These are phyloP conservation scores for Hymenoscyphus salicellus DNA, from an alignment of 2,329 filamentous ascomycete genomes.

Conservation along the genomic window DNA sequence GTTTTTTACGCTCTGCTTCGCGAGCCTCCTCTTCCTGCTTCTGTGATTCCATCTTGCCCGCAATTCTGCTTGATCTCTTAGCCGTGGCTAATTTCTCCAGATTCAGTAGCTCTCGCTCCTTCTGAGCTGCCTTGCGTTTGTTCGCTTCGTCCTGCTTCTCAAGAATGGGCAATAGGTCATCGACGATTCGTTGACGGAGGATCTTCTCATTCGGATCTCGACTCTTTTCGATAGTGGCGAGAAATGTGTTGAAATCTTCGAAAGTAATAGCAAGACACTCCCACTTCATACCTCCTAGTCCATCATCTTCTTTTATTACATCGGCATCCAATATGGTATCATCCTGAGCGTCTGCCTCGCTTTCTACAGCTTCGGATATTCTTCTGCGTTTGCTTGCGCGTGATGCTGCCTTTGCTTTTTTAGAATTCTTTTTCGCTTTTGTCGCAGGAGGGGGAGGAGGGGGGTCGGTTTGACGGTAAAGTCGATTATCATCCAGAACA, in stretches of 20 bases:
- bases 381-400: constrained; percentile 73
- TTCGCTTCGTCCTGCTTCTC: constrained; percentile 73
- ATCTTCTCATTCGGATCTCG: constrained; percentile 83
- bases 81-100: constrained; percentile 87
- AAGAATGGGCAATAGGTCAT: constrained; percentile 79
- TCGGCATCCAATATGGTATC: constrained; percentile 42
- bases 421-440: constrained; percentile 64
- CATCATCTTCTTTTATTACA: constrained; percentile 52
- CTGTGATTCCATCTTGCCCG: constrained; percentile 75
- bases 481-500: constrained; percentile 86
- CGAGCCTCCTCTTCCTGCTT: constrained; percentile 67
- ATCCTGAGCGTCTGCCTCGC: constrained; percentile 40
- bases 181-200: constrained; percentile 66
- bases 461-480: constrained; percentile 84
- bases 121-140: constrained; percentile 64
- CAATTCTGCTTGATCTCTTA: constrained; percentile 88
- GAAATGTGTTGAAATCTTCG: constrained; percentile 69
- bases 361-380: constrained; percentile 45
- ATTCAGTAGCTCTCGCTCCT: constrained; percentile 76
- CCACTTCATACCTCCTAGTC: constrained; percentile 77
- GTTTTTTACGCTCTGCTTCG: constrained; percentile 66
- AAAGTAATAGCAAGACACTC: constrained; percentile 84
- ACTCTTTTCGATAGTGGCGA: constrained; percentile 69
- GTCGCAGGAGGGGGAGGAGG: constrained; percentile 56
- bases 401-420: constrained; percentile 60